Base-by-base conservation (phyloP, 257 asterid genomes). In the Schizonepeta tenuifolia region DNA sequence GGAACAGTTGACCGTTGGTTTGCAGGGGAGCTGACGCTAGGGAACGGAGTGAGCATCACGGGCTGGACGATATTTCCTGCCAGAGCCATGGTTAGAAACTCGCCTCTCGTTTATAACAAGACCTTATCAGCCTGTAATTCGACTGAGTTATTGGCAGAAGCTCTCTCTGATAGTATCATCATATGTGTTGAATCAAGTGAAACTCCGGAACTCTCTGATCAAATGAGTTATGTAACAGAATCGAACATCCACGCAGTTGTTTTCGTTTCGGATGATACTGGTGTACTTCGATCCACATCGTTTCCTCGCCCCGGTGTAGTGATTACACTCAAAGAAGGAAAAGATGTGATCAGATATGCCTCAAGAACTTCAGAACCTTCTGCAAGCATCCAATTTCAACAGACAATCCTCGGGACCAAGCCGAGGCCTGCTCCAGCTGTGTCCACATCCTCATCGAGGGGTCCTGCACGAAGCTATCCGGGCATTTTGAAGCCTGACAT, bases 401-500 rank as follows among this genome's bases (percentile, higher is more conserved):
- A 83, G 35, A 90, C 96, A 4, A 10, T 80, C 5, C 11, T 88
- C 0, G 90, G 96, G 2, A 62, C 61, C 21, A 73, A 60, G 13
- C 85, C 84, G 0, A 67, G 79, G 43, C 80, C 90, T 5, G 88
- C 91, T 11, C 96, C 92, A 1, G 84, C 79, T 0, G 83, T 86
- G 21, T 79, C 96, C 0, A 24, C 51, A 0, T 81, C 80, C 20
- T 49, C 89, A 0, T 84, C 86, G 0, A 55, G 88, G 49, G 96
- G 96, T 6, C 92, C 92, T 0, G 74, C 85, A 0, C 71, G 70
- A 2, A 79, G 79, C 83, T 88, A 67, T 33, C 88, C 79, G 0
- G 83, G 81, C 20, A 74, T 87, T n/a, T 35, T 83, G 77, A 89
- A 87, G 77, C 91, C 93, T 3, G 93, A 89, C 49, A 41, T 87